phyloP scores from a whole-genome alignment of 257 asterid genomes.

The Solanum phureja region DNA sequence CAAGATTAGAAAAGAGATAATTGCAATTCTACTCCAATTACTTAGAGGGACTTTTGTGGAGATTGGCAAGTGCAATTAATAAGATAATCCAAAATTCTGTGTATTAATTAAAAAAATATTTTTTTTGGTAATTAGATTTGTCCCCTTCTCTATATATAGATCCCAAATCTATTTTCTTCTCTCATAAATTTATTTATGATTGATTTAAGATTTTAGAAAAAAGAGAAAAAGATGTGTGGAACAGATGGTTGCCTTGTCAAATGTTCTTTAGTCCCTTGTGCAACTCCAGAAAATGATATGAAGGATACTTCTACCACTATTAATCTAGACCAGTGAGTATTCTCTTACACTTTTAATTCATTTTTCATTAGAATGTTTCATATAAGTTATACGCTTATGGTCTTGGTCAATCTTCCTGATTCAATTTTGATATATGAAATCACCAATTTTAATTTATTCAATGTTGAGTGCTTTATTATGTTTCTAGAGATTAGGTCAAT shows the following conservation, averaged over 20 bases:
- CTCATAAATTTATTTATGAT: neutral
- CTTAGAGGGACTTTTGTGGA: too few relatives aligned
- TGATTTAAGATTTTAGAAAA: neutral
- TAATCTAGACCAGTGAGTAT: constrained; percentile 63
- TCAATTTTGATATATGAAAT: neutral
- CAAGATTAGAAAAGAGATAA: too few relatives aligned
- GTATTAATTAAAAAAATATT: too few relatives aligned
- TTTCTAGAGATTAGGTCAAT: neutral
- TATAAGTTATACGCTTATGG: neutral
- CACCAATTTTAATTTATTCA: neutral
- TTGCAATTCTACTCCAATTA: too few relatives aligned
- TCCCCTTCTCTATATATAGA: neutral
- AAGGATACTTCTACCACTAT: constrained; percentile 4
- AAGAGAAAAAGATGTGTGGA: constrained; percentile 28
- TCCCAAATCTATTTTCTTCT: neutral
- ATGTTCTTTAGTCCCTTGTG: neutral
- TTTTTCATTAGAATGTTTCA: neutral
- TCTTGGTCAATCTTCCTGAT: neutral
- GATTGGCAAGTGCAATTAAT: neutral
- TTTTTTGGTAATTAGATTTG: neutral
- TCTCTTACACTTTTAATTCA: neutral
- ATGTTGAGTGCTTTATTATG: neutral
- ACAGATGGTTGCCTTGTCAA: constrained; percentile 15
- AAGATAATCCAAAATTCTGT: neutral
- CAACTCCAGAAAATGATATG: constrained; percentile 5